Percentiles rank a stretch among this genome's conserved stretches.
phyloP scores from a whole-genome alignment of 768 basidiomycete genomes.

The Trametes elegans region DNA sequence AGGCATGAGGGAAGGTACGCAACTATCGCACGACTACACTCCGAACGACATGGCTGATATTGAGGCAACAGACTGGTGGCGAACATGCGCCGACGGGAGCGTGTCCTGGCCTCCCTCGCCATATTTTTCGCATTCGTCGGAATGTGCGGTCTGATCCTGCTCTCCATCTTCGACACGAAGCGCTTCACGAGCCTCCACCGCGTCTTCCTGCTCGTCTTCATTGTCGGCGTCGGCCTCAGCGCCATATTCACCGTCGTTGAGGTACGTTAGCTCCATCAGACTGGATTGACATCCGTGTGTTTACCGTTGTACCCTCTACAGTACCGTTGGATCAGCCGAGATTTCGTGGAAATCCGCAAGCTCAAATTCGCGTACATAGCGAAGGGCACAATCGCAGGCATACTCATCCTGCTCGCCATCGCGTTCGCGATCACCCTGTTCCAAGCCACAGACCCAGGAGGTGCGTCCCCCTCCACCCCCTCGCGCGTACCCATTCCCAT shows the following conservation, averaged over 20 bases:
- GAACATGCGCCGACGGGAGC: constrained; percentile 56
- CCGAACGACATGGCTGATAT: not conserved
- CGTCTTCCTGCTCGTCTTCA: constrained; percentile 67
- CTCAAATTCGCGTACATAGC: constrained; percentile 55
- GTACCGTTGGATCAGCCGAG: constrained; percentile 66
- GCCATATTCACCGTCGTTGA: constrained; percentile 75
- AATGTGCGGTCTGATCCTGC: constrained; percentile 60
- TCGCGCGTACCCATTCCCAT: no score
- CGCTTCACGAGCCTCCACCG: constrained; percentile 51
- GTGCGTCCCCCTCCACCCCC: constrained; percentile 28
- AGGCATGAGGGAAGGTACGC: constrained; percentile 60
- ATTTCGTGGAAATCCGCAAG: constrained; percentile 43
- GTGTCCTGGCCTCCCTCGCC: constrained; percentile 52
- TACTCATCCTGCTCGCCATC: constrained; percentile 60
- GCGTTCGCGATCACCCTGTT: constrained; percentile 58
- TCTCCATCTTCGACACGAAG: constrained; percentile 71
- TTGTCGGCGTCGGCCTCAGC: constrained; percentile 66
- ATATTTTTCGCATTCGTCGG: constrained; percentile 61
- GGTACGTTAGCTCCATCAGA: constrained; percentile 13
- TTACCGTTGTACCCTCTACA: constrained; percentile 23
- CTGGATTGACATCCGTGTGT: not conserved
- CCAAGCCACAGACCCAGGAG: constrained; percentile 46
- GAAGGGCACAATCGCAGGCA: constrained; percentile 58
- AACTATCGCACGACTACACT: no score
- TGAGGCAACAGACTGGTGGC: constrained; percentile 48